Evolutionary conservation across 257 asterid species (phyloP), one percentile per base, ranked within the genome.

Genomic region (Cruciata laevipes): DNA sequence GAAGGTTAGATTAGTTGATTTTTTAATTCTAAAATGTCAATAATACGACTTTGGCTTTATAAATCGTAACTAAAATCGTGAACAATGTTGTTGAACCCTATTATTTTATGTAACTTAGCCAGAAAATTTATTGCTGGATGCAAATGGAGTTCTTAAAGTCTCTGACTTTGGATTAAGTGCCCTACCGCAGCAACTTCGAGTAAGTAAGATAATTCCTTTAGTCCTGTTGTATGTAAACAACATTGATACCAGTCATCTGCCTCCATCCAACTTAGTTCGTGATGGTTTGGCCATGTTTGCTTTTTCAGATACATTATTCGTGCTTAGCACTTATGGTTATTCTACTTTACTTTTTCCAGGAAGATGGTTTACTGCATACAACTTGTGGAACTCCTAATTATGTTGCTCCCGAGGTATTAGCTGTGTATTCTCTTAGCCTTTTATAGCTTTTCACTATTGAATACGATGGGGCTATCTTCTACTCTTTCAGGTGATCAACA

Each of bases 361-460:
- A 90, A 71, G 96, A 90, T 76, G 99, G 99, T 55, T 80, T 93
- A 71, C 95, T 93, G 75, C 99, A 93, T 79, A 93, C 99, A 30
- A 85, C 99, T 53, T 90, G 97, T 73, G 99, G 99, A 59, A 93
- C 99, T 5, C 99, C 99, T 32, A 93, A 93, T 80, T 93, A 93
- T 80, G 99, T 93, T 61, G 97, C 99, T 74, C 99, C 99, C 0
- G 99, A 93, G 97, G 84, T 88, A 72, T 32, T 53, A 25, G 58
- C 68, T 68, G 53, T 65, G 71, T 74, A 61, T 71, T 8, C 55
- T 14, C 53, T 8, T 32, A 42, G 61, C 6, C 10, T 35, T 17
- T 77, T 23, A 68, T 24, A 47, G 14, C 9, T 51, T 70, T 32
- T 20, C 66, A 23, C 62, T 61, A 60, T 1, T 5, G 23, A 32